These are phyloP conservation scores for Glebionis coronaria DNA, from an alignment of 129 eudicot genomes.

Conservation along the genomic window DNA sequence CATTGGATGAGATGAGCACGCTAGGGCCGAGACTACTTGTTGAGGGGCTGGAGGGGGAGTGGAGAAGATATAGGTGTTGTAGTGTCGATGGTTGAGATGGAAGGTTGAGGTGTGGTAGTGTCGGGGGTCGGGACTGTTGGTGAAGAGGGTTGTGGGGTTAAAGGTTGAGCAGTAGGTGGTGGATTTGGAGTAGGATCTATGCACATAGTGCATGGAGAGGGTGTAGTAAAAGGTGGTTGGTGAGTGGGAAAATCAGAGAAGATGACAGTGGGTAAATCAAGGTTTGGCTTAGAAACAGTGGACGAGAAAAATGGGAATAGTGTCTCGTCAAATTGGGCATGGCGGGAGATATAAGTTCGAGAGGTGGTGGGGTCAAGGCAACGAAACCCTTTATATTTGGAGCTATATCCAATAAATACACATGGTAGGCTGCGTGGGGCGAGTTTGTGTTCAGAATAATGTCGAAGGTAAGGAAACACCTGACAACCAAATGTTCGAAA, in stretches of 20 bases:
- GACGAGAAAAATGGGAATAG: background rate
- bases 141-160: no score
- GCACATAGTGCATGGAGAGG: background rate
- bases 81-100: no score
- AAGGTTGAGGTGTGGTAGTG: no score
- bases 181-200: constrained; percentile 3
- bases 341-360: background rate
- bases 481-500: background rate
- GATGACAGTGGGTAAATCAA: background rate
- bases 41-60: no score
- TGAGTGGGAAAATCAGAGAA: constrained; percentile 6
- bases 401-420: background rate
- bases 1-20: no score
- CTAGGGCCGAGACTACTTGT: no score
- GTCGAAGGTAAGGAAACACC: constrained; percentile 1
- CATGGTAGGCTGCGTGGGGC: background rate
- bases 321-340: constrained; percentile 8
- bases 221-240: background rate
- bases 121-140: no score
- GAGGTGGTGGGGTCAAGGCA: constrained; percentile 1
- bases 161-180: background rate
- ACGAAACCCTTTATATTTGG: background rate
- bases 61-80: no score
- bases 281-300: background rate
- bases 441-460: background rate